Conservation (phyloP, 352 stramenopile species). For the Phytophthora podocarpi region DNA sequence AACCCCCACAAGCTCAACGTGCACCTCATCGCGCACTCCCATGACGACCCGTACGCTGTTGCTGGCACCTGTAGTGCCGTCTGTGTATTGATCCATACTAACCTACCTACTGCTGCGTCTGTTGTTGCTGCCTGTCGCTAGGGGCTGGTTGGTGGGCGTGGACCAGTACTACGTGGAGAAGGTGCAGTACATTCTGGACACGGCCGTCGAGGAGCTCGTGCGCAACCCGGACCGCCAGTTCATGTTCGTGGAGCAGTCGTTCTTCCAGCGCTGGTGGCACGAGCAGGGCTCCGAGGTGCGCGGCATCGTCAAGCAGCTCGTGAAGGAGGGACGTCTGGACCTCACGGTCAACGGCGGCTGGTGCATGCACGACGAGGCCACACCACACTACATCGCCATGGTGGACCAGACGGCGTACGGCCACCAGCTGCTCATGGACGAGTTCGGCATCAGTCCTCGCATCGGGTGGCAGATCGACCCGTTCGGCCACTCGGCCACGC, state of each 20-base stretch:
- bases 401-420: conserved; percentile 98
- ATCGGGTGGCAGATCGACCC: conserved; percentile 99
- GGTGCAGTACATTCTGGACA: conserved; percentile 97
- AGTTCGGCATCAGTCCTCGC: conserved; percentile 94
- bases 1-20: conserved; percentile 91
- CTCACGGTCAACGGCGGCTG: conserved; percentile 97
- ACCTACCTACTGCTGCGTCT: no score
- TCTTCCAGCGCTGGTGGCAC: conserved; percentile 97
- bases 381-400: conserved; percentile 96
- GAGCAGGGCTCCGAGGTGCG: conserved; percentile 84
- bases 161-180: conserved; percentile 97
- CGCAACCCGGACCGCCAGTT: conserved; percentile 93
- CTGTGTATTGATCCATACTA: no score
- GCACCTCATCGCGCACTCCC: conserved; percentile 96
- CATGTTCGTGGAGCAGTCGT: conserved; percentile 95
- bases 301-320: conserved; percentile 81
- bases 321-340: conserved; percentile 91
- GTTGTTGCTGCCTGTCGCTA: no score
- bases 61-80: no score
- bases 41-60: conserved; percentile 94
- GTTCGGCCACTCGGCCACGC: conserved; percentile 93
- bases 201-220: conserved; percentile 86
- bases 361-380: conserved; percentile 99
- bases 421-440: conserved; percentile 93
- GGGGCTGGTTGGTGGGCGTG: conserved; percentile 95